Base-by-base conservation (phyloP, 495 filamentous ascomycete genomes). In the Talaromyces proteolyticus region DNA sequence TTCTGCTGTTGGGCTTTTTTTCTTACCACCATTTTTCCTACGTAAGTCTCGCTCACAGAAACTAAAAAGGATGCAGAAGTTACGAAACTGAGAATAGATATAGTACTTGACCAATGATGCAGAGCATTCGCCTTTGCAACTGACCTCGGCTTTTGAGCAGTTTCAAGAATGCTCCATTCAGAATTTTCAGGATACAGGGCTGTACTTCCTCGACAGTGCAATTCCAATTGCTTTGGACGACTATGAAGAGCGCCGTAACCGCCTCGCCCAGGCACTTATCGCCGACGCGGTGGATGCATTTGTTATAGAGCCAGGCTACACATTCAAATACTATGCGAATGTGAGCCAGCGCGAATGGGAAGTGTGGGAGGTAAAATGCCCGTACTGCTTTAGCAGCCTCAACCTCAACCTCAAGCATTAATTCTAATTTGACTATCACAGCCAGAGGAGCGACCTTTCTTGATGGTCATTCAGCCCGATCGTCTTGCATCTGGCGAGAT, bases 241-340 rank as follows among this genome's bases (percentile, higher is more conserved):
- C 43, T 80, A 70, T 49, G 61, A 73, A 19, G 51, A 68, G 6
- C 65, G 75, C 8, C 57, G 77, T 22, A 61, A 76, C 36, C 66
- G 69, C 22, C 60, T 77, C 6, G 77, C 76, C 2, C 57, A 60
- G 44, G 77, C 78, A 6, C 56, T 81, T 6, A 60, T 67, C 3
- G 64, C 60, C 6, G 66, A 70, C 21, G 58, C 53, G 1, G 64
- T 64, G 3, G 73, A 78, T 55, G 75, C 73, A 2, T 79, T 80
- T 47, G 62, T 79, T 4, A 53, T 78, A 6, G 77, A 80, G 48
- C 78, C 78, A 7, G 76, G 77, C 0, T 82, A 80, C 54, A 77
- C 75, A 0, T 79, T 79, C 55, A 67, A 76, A 60, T 81, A 80
- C 47, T 81, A 78, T 53, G 75, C 60, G 14, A 82, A 80, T 44